A percentile compares a stretch with the other conserved stretches of the same genome.
phyloP scores from a whole-genome alignment of 1,139 yeast species.

The Candida tetrigidarum region DNA sequence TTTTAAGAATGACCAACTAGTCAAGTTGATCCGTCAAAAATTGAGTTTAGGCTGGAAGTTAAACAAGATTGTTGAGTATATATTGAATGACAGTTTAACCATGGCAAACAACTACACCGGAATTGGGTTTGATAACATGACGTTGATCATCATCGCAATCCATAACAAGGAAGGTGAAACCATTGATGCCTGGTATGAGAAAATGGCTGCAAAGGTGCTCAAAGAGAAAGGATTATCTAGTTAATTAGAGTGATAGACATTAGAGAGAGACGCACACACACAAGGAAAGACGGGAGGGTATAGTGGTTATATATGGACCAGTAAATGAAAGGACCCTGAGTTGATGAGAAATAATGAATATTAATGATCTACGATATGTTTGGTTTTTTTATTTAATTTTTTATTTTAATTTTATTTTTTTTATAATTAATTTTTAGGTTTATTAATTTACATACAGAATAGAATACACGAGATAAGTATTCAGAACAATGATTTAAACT shows the following conservation, averaged over 20 bases:
- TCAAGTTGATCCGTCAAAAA: conserved; percentile 59
- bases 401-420: background rate
- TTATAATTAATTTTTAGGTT: background rate
- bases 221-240: conserved; percentile 43
- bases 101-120: conserved; percentile 78
- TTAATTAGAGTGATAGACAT: background rate
- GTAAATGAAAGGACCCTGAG: background rate
- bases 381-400: background rate
- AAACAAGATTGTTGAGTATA: conserved; percentile 59
- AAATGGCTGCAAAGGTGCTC: conserved; percentile 52
- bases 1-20: conserved; percentile 59
- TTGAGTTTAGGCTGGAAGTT: conserved; percentile 60
- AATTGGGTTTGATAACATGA: conserved; percentile 83
- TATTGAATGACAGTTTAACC: conserved; percentile 68
- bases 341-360: background rate
- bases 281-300: background rate
- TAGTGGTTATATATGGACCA: background rate
- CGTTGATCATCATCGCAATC: conserved; percentile 64
- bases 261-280: conserved; percentile 1
- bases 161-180: conserved; percentile 42
- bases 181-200: conserved; percentile 60
- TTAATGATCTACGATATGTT: background rate
- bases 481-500: too few relatives aligned
- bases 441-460: background rate
- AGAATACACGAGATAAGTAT: conserved; percentile 2